Percentiles rank a stretch among this genome's conserved stretches.
These are phyloP conservation scores for Saccharum officinarum DNA, from an alignment of 176 grass and related monocot genomes.

Conservation along the genomic window DNA sequence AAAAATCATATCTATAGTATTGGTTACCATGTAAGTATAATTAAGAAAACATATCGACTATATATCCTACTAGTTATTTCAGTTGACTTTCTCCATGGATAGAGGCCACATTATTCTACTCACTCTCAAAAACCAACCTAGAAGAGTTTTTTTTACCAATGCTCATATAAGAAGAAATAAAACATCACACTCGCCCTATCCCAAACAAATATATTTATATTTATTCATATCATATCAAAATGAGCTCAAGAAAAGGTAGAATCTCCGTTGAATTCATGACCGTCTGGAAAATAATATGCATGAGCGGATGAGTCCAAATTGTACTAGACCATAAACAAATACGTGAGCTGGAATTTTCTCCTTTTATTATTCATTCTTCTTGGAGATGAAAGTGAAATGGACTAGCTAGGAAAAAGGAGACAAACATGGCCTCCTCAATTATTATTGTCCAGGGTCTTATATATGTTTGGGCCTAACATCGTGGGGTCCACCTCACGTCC, in stretches of 20 bases:
- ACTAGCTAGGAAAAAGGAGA: background rate
- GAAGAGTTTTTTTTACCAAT: constrained; percentile 23
- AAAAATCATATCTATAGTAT: background rate
- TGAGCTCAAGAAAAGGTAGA: background rate
- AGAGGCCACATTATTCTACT: background rate
- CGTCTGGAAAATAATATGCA: constrained; percentile 24
- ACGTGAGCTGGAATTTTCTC: constrained; percentile 31
- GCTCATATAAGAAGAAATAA: constrained; percentile 11
- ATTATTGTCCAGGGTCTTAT: constrained; percentile 28
- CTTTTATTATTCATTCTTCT: background rate
- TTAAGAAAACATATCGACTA: background rate
- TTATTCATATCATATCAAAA: constrained; percentile 8
- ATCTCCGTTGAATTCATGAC: background rate
- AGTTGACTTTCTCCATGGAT: constrained; percentile 20
- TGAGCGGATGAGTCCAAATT: constrained; percentile 13
- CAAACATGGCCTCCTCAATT: constrained; percentile 45
- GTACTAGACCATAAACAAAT: constrained; percentile 33
- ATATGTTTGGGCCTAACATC: constrained; percentile 41
- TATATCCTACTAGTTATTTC: background rate
- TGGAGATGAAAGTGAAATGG: background rate
- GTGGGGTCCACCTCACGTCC: constrained; percentile 27
- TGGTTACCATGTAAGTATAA: background rate
- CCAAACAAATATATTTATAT: background rate
- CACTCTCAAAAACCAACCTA: background rate
- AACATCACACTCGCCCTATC: constrained; percentile 34